Evolutionary conservation across 192 early-diverging fungal genomes (phyloP), one percentile per base, ranked within the genome.

Genomic region (Mortierella alpina): DNA sequence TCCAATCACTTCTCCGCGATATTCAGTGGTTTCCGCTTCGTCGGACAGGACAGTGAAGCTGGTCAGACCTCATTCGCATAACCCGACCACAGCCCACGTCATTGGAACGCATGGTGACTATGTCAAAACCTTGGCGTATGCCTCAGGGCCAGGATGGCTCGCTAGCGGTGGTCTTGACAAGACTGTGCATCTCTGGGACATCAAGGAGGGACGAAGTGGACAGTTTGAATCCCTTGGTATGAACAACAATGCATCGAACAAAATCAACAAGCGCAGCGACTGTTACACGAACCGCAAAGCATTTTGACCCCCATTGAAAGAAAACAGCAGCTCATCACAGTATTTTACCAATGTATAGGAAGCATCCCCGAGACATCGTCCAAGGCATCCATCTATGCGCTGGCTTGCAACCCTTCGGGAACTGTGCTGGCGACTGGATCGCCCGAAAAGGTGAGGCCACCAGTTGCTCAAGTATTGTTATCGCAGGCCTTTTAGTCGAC

Each of bases 151-250:
- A 13, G 85, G 86, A 23, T 95, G 93, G 93, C 90, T 97, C 7
- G 94, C 95, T 6, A 95, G 93, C 59, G 98, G 93, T 46, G 97
- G 98, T 9, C 87, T 97, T 11, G 98, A 99, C 82, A 89, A 91
- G 51, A 90, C 88, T 58, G 93, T 99, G 53, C 86, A 89, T 63
- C 84, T 98, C 39, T 99, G 98, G 98, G 96, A 98, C 84, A 85
- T 97, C 48, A 87, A 86, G 67, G 86, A 94, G 63, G 77, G 85
- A 14, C 68, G 88, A 9, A 82, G 72, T 59, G 77, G 82, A 2
- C 86, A 87, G 42, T 82, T 90, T 31, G 58, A 57, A 12, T 70
- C 84, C 10, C 69, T 91, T 23, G 73, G 79, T 82, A 71, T 11
- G n/a, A 42, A 23, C 63, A 22, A n/a, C 7, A 12, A 44, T 44